A percentile compares a stretch with the other conserved stretches of the same genome.
These are phyloP conservation scores for Claviceps arundinis DNA, from an alignment of 2,329 filamentous ascomycete genomes.

Conservation along the genomic window DNA sequence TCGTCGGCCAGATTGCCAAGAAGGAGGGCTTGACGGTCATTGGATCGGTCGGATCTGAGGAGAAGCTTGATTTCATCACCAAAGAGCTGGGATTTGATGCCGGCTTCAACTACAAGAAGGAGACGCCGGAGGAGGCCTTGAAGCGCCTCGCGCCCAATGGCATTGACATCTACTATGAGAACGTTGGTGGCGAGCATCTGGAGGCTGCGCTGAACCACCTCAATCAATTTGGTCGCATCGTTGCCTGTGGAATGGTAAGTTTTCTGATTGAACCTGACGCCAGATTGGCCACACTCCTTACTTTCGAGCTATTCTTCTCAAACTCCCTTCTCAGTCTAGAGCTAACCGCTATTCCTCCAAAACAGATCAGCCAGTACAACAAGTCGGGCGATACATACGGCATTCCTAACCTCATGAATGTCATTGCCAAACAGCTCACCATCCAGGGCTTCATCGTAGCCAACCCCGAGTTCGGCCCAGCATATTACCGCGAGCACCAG, in stretches of 20 bases:
- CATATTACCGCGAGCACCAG: slow-evolving; percentile 58
- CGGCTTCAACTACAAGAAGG: slow-evolving; percentile 84
- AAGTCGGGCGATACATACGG: slow-evolving; percentile 34
- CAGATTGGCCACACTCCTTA: no score
- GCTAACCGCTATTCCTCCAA: neutral
- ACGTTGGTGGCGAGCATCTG: slow-evolving; percentile 39
- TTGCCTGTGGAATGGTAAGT: slow-evolving; percentile 47
- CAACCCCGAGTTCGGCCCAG: slow-evolving; percentile 51
- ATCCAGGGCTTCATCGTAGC: slow-evolving; percentile 66
- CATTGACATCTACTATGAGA: slow-evolving; percentile 54
- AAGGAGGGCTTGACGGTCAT: slow-evolving; percentile 67
- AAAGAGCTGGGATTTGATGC: slow-evolving; percentile 38
- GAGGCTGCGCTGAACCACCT: slow-evolving; percentile 30
- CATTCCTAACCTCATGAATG: slow-evolving; percentile 48
- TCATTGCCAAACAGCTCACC: slow-evolving; percentile 56
- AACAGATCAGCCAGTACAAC: slow-evolving; percentile 63
- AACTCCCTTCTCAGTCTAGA: neutral
- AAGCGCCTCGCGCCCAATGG: slow-evolving; percentile 59
- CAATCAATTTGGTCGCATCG: slow-evolving; percentile 53
- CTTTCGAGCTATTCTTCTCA: no score
- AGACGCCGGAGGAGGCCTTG: slow-evolving; percentile 55
- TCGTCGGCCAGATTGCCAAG: slow-evolving; percentile 77
- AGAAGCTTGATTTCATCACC: slow-evolving; percentile 57
- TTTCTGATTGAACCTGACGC: neutral
- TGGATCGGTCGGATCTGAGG: slow-evolving; percentile 65